Evolutionary conservation across 331 rosid genomes (phyloP), one percentile per base, ranked within the genome.

Genomic region (Malus hybrid): DNA sequence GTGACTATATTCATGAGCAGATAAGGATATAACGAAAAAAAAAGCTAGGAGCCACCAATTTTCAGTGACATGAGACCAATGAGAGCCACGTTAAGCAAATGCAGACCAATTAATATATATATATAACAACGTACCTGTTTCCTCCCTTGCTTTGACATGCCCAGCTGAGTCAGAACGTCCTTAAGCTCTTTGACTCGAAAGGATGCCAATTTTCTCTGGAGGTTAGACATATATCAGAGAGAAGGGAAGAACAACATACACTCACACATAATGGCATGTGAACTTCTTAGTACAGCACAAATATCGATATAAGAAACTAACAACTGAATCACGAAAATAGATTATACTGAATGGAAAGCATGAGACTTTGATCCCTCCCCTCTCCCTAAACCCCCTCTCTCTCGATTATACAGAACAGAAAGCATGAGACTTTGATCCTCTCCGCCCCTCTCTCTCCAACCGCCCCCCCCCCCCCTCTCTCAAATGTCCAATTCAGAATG

Each of bases 121-220:
- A 68, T 71, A 54, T 34, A 60, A 75, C 42, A 74, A 44, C 84
- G 86, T 71, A 92, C 99, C 99, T 92, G 99, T 84, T 95, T 95
- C 88, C 88, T 95, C 80, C 99, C 99, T 82, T 95, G 99, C 87
- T 92, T 95, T 50, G 99, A 87, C 69, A 92, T 89, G 67, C 97
- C 90, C 77, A 95, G 83, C 67, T 90, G 88, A 69, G 92, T 80
- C 70, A 95, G 97, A 70, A 95, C 95, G 74, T 90, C 91, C 85
- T 95, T 95, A 75, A 95, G 99, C 90, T 95, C 99, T 73, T 84
- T 92, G 77, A 95, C 79, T 71, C 99, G 96, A 73, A 95, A 95
- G 81, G 83, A 80, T 55, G 81, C 84, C 87, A 95, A 85, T 44
- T 95, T 92, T 28, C 87, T 95, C 99, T 95, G 67, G 63, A 77